Evolutionary conservation across 805 yeast genomes (phyloP), one percentile per base, ranked within the genome.

Genomic region (Candida tibetensis): DNA sequence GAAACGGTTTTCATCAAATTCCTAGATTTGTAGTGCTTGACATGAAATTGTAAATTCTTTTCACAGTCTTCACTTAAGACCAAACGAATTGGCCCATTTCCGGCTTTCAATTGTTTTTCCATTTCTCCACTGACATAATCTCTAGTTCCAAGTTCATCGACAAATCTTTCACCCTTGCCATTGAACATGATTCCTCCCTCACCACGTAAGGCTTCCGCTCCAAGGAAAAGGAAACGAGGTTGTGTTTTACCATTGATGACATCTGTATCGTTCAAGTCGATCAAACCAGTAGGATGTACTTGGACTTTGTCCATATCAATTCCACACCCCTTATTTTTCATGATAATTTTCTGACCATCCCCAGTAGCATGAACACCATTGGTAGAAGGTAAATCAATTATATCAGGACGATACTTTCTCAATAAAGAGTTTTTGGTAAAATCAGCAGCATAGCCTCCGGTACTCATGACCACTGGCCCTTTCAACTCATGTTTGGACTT

Each of bases 361-460:
- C 83, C 81, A 7, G 82, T 76, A 10, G 82, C 81, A 44, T 76
- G 81, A 22, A 65, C 69, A 7, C 82, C 81, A 50, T 80, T 80
- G 10, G 85, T 79, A 1, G 81, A 69, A 1, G 85, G 81, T 27
- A 75, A 68, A 34, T 69, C 70, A 35, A 69, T 60, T 36, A 79
- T 66, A 47, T 79, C 84, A 0, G 84, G 84, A 29, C 83, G 61
- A 47, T 74, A 76, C 58, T 77, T 75, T 37, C 69, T 61, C 42
- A 79, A 58, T 34, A 80, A 59, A 13, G 81, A 74, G 45, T 72
- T 65, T 33, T 70, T 68, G 29, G 76, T 71, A 48, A 74, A 76
- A 52, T 79, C 83, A 10, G 84, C 85, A 4, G 85, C 83, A 52
- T 75, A 79, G 4, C 85, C 85, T 22, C 85, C 85, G 2, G 82